Conservation (phyloP, 2,329 filamentous ascomycete genomes). For the Emergomyces orientalis region DNA sequence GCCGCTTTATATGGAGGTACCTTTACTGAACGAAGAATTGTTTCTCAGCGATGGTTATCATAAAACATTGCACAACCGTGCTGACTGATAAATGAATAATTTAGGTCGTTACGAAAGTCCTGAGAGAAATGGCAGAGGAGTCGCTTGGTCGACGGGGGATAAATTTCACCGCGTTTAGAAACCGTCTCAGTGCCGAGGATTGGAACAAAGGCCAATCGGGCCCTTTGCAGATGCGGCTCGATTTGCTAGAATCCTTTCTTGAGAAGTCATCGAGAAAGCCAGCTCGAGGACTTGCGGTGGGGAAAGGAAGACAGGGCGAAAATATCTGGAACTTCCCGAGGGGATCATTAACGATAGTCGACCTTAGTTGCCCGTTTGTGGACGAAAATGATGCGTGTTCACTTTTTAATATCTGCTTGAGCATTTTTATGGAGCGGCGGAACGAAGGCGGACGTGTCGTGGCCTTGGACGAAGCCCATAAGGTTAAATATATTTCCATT, state of each 20-base stretch:
- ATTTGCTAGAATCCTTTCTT: constrained; percentile 57
- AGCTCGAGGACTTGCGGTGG: constrained; percentile 9
- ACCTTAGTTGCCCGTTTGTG: constrained; percentile 64
- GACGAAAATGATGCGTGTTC: constrained; percentile 57
- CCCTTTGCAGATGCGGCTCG: constrained; percentile 52
- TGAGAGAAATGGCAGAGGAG: constrained; percentile 42
- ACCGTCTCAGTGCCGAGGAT: constrained; percentile 25
- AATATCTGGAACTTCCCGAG: constrained; percentile 24
- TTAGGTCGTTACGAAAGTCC: constrained; percentile 38
- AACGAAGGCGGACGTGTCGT: constrained; percentile 48
- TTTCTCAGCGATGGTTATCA: constrained; percentile 1
- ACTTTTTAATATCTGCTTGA: constrained; percentile 63
- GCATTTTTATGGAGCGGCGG: constrained; percentile 53
- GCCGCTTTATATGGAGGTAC: constrained; percentile 45
- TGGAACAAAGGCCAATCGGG: constrained; percentile 43
- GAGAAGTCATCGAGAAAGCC: constrained; percentile 18
- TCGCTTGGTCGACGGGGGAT: constrained; percentile 25
- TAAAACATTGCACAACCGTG: neutral
- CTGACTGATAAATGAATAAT: neutral
- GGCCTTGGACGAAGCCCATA: constrained; percentile 69
- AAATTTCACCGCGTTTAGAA: constrained; percentile 39
- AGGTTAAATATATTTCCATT: constrained; percentile 36
- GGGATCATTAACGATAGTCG: constrained; percentile 55
- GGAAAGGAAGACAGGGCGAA: constrained; percentile 6
- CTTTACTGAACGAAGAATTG: neutral